These are phyloP conservation scores for Hemileccinum rubropunctum DNA, from an alignment of 768 basidiomycete species.

Conservation along the genomic window DNA sequence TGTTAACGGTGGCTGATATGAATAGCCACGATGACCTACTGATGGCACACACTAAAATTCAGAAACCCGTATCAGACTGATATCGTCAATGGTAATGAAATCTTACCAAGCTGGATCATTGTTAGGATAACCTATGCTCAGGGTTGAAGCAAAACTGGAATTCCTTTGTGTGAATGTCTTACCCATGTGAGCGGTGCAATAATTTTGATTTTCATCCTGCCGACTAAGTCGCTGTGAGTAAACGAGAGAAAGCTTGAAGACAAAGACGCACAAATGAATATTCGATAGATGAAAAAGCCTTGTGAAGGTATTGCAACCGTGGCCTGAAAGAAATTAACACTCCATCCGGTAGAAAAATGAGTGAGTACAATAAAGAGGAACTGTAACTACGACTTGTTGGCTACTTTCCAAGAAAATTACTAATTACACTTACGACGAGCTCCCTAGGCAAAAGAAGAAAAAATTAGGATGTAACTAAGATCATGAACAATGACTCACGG, in stretches of 20 bases:
- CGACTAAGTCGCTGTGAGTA: neutral
- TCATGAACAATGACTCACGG: neutral
- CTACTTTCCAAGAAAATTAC: neutral
- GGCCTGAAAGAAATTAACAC: neutral
- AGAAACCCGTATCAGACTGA: neutral
- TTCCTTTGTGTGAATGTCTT: neutral
- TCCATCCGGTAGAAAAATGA: neutral
- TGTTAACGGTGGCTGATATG: no score
- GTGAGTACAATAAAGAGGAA: neutral
- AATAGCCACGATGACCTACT: neutral
- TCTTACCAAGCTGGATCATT: neutral
- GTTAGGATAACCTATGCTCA: neutral
- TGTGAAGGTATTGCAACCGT: neutral
- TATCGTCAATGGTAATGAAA: neutral
- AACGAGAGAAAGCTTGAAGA: neutral
- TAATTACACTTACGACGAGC: neutral
- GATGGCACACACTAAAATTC: neutral
- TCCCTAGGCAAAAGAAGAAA: neutral
- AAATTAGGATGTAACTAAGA: neutral
- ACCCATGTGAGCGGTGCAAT: neutral
- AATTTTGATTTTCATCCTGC: neutral
- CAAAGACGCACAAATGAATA: neutral
- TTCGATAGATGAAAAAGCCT: neutral
- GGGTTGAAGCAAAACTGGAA: neutral
- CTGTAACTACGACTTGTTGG: neutral